phyloP scores from a whole-genome alignment of 352 stramenopile species.

The Pythium myriotylum region DNA sequence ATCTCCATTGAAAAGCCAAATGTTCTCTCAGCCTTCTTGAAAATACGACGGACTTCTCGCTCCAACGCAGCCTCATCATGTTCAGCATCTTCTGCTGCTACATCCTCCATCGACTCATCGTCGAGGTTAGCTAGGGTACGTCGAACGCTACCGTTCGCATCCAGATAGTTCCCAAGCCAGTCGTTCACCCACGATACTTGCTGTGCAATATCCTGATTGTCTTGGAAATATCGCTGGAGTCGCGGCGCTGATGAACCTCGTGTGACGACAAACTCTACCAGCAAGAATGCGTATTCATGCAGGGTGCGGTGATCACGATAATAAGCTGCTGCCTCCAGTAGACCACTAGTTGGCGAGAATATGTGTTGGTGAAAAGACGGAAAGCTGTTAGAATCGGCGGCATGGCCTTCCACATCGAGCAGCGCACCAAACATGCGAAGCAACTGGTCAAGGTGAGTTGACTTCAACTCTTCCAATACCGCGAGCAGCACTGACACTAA shows the following conservation, averaged over 20 bases:
- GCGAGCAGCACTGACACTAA: constrained; percentile 56
- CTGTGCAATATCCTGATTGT: constrained; percentile 29
- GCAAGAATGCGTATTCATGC: constrained; percentile 51
- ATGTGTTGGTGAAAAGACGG: constrained; percentile 42
- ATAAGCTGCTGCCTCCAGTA: constrained; percentile 66
- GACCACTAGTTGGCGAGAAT: constrained; percentile 51
- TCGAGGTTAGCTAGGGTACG: neutral
- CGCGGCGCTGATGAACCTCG: constrained; percentile 29
- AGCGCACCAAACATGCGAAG: constrained; percentile 45
- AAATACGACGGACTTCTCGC: constrained; percentile 22
- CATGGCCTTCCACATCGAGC: constrained; percentile 34
- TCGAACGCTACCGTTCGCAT: constrained; percentile 29
- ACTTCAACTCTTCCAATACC: constrained; percentile 70
- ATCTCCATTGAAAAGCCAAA: constrained; percentile 26
- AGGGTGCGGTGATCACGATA: constrained; percentile 55
- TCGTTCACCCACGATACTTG: constrained; percentile 52
- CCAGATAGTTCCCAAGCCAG: constrained; percentile 50
- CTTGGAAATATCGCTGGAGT: constrained; percentile 47
- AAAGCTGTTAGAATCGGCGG: neutral
- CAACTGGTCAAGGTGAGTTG: constrained; percentile 43
- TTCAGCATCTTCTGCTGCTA: neutral
- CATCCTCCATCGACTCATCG: neutral
- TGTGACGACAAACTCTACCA: constrained; percentile 55
- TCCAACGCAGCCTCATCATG: constrained; percentile 14
- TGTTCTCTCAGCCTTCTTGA: constrained; percentile 23